Base-by-base conservation (phyloP, 768 basidiomycete species). In the Omphalotus guepiniiformis region DNA sequence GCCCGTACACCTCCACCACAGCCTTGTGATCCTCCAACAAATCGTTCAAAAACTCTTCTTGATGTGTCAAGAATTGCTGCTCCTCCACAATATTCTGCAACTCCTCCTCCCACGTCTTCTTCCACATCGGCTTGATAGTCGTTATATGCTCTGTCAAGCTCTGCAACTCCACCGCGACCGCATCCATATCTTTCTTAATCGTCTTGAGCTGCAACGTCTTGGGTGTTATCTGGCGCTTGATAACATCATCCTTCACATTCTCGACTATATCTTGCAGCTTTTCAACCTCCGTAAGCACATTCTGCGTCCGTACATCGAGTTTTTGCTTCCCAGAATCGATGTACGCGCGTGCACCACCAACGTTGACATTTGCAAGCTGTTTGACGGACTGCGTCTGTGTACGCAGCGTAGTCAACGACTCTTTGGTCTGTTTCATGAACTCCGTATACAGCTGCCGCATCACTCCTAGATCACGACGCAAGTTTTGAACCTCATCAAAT, bases 71-170 rank as follows among this genome's bases (percentile, higher is more conserved):
- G 71, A 96, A 88, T 56, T 93, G 89, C 62, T 99, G 94, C 64
- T 99, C 95, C 63, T 96, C 93, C 49, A 97, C 88, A 47, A 99
- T 93, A 54, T 92, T 91, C 73, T 92, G 88, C 61, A 99, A 63
- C 69, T 99, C 95, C 60, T 91, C 84, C 59, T 90, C 88, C 95
- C 95, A 99, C 16, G 93, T 97, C 76, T 94, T 93, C 74, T 94
- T 90, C 95, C 95, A 99, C 79, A 90, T 91, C 35, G 95, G 93
- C 59, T 88, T 92, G 58, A 94, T 79, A 9, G 89, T 87, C 56
- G 83, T 79, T 55, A 97, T 88, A 63, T 95, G 91, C 55, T 85
- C 82, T 58, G 80, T 80, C 49, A 98, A 70, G 57, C 80, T 84
- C 52, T 82, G 76, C 36, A 97, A 74, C 67, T 93, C 86, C 8